Conservation (phyloP, 768 basidiomycete species). For the Kwoniella heveanensis region DNA sequence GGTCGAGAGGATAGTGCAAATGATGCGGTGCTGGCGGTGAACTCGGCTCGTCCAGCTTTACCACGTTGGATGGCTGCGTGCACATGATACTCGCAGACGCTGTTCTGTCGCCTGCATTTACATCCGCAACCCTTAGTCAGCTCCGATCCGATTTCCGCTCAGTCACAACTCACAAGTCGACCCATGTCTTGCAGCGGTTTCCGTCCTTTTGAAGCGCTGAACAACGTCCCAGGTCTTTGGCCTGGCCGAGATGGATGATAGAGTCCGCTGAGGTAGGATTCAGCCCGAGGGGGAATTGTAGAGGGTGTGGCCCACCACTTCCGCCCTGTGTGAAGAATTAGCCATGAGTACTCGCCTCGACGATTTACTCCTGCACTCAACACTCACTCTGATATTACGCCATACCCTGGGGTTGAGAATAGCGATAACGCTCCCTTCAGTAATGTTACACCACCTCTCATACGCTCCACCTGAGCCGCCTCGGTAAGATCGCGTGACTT, state of each 20-base stretch:
- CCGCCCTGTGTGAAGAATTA: constrained; percentile 40
- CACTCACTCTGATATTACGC: constrained; percentile 76
- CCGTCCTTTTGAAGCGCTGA: constrained; percentile 75
- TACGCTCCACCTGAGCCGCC: constrained; percentile 93
- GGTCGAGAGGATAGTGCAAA: constrained; percentile 33
- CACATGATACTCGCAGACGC: constrained; percentile 90
- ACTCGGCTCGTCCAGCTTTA: constrained; percentile 80
- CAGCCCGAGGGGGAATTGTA: constrained; percentile 78
- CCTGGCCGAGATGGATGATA: constrained; percentile 80
- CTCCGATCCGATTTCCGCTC: too few species aligned
- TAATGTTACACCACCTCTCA: constrained; percentile 75
- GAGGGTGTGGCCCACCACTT: constrained; percentile 66
- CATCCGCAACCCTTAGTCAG: too few species aligned
- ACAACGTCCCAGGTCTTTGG: constrained; percentile 85
- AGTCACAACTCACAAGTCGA: constrained; percentile 61
- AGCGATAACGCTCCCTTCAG: constrained; percentile 86
- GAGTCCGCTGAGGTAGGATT: constrained; percentile 80
- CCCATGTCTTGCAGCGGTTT: constrained; percentile 81
- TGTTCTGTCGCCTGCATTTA: constrained; percentile 70
- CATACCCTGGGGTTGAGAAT: constrained; percentile 84
- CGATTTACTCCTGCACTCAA: neutral
- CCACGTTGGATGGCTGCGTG: constrained; percentile 74
- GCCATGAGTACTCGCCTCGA: neutral
- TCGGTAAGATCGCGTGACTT: constrained; percentile 66
- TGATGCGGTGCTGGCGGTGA: constrained; percentile 60